Conservation (phyloP, 257 asterid species). For the Solanum lignicaule region DNA sequence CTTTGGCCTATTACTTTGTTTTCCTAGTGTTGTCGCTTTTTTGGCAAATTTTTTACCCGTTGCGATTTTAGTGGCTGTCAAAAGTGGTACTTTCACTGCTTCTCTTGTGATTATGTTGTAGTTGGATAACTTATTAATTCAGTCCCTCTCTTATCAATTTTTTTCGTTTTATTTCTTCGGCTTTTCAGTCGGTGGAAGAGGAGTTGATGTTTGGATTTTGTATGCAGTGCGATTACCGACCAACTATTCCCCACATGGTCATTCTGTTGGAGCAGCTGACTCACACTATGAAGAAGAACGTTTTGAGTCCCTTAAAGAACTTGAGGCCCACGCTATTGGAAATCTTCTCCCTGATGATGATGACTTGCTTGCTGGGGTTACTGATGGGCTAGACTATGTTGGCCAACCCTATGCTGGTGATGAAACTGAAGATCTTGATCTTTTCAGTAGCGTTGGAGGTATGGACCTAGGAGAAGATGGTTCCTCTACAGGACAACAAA, state of each 20-base stretch:
- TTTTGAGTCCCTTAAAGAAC: conserved; percentile 79
- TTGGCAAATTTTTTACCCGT: neutral
- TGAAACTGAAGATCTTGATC: conserved; percentile 70
- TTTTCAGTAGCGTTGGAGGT: conserved; percentile 91
- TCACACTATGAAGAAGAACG: conserved; percentile 66
- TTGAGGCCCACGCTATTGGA: conserved; percentile 93
- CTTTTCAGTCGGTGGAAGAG: neutral
- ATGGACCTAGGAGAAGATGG: conserved; percentile 93
- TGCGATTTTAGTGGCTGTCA: neutral
- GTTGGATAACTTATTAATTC: neutral
- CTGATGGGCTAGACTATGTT: conserved; percentile 62
- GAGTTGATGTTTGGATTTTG: neutral
- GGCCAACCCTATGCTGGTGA: conserved; percentile 23
- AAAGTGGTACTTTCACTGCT: neutral
- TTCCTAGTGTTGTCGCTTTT: neutral
- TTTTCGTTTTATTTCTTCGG: neutral
- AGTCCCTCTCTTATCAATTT: neutral
- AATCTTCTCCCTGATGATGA: conserved; percentile 98
- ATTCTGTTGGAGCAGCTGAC: conserved; percentile 55
- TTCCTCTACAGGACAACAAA: conserved; percentile 29
- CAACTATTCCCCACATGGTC: conserved; percentile 47
- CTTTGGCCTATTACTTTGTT: neutral
- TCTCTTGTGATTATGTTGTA: neutral
- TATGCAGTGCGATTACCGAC: conserved; percentile 70
- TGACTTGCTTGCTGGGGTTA: conserved; percentile 87